phyloP scores from a whole-genome alignment of 2,329 filamentous ascomycete species.

The Exutisphaerella laricina region DNA sequence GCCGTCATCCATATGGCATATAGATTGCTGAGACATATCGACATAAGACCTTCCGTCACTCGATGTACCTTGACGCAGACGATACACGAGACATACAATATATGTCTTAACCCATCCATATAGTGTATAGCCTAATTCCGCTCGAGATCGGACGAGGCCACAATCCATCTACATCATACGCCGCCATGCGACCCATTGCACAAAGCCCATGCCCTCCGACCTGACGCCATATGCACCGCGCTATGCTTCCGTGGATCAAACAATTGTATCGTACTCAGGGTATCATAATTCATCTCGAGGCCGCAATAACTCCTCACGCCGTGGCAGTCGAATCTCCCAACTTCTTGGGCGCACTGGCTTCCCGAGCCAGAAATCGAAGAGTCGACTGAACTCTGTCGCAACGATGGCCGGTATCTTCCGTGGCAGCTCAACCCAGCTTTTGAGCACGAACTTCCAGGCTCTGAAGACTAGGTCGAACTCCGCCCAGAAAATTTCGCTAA shows the following conservation, averaged over 20 bases:
- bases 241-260: constrained; percentile 7
- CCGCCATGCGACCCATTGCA: no score
- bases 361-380: constrained; percentile 61
- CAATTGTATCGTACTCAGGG: neutral
- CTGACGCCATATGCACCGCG: constrained; percentile 5
- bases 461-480: constrained; percentile 61
- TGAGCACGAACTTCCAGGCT: constrained; percentile 61
- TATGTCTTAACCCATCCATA: no score
- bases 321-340: constrained; percentile 50
- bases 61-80: no score
- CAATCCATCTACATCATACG: constrained; percentile 1
- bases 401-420: constrained; percentile 40
- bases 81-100: no score
- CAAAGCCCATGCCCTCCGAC: neutral
- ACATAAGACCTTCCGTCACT: no score
- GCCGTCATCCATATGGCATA: no score
- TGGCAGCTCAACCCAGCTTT: constrained; percentile 56
- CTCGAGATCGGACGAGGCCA: constrained; percentile 1
- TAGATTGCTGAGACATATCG: no score
- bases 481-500: constrained; percentile 54
- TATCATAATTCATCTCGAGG: constrained; percentile 28
- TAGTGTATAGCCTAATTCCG: neutral
- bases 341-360: constrained; percentile 51
- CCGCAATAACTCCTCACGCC: constrained; percentile 25
- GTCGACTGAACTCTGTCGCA: constrained; percentile 48